Conservation (phyloP, 2,329 filamentous ascomycete genomes). For the Cercospora sp. region DNA sequence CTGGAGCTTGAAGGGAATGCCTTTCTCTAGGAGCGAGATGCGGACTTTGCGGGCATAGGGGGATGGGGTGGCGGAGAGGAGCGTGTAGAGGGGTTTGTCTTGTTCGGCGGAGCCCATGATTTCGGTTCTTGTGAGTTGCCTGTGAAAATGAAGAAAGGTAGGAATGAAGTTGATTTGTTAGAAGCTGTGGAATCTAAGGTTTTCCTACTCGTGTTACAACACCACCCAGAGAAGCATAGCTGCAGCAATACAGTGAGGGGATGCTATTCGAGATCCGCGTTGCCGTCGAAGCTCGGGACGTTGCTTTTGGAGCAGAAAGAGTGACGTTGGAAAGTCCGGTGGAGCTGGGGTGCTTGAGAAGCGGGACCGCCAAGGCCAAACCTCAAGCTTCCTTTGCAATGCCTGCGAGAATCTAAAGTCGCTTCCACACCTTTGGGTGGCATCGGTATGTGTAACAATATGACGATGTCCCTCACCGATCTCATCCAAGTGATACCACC, state of each 20-base stretch:
- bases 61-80: constrained; percentile 42
- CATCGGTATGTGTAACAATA: neutral
- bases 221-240: neutral
- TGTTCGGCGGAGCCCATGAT: neutral
- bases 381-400: neutral
- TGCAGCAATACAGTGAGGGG: neutral
- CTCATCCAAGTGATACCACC: constrained; percentile 33
- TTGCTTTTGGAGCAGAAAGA: constrained; percentile 1
- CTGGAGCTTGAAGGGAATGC: constrained; percentile 44
- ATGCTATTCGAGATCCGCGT: constrained; percentile 11
- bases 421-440: neutral
- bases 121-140: neutral
- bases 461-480: constrained; percentile 32
- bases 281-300: constrained; percentile 19
- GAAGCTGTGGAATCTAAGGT: neutral
- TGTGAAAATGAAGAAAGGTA: neutral
- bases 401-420: neutral
- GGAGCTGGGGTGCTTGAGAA: neutral
- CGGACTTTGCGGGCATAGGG: constrained; percentile 47
- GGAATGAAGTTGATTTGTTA: neutral
- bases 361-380: neutral
- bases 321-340: neutral
- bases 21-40: constrained; percentile 44
- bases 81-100: constrained; percentile 27
- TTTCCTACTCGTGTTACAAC: neutral